These are phyloP conservation scores for Rhododendron mucronatum DNA, from an alignment of 148 eudicot species.

Conservation along the genomic window DNA sequence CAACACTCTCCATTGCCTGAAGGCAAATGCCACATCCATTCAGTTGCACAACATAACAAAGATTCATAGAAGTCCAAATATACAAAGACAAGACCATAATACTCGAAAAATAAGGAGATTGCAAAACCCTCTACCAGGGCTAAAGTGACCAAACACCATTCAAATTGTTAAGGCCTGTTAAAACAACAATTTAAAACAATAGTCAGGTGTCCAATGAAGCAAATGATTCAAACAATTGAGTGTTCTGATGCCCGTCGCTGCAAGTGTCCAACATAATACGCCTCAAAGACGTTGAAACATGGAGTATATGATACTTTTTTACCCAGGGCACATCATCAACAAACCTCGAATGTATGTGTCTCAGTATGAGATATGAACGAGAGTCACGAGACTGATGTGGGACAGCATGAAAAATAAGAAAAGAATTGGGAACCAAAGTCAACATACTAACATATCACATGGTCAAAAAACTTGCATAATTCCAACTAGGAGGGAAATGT, in stretches of 20 bases:
- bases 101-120: background rate
- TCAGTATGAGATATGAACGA: background rate
- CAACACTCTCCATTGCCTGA: slow-evolving; percentile 93
- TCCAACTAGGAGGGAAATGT: background rate
- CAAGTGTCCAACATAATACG: background rate
- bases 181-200: background rate
- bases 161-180: background rate
- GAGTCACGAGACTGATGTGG: background rate
- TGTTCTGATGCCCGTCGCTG: background rate
- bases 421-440: background rate
- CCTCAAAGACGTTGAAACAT: background rate
- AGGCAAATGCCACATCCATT: slow-evolving; percentile 13
- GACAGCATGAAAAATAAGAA: background rate
- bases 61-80: slow-evolving; percentile 5
- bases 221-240: background rate
- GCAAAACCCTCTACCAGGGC: background rate
- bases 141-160: background rate
- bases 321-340: background rate
- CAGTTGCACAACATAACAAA: slow-evolving; percentile 4
- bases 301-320: background rate
- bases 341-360: background rate
- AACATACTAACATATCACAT: background rate
- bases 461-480: background rate
- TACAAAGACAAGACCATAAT: background rate
- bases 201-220: background rate